Base-by-base conservation (phyloP, 208 protist genomes). In the Leishmania guyanensis region DNA sequence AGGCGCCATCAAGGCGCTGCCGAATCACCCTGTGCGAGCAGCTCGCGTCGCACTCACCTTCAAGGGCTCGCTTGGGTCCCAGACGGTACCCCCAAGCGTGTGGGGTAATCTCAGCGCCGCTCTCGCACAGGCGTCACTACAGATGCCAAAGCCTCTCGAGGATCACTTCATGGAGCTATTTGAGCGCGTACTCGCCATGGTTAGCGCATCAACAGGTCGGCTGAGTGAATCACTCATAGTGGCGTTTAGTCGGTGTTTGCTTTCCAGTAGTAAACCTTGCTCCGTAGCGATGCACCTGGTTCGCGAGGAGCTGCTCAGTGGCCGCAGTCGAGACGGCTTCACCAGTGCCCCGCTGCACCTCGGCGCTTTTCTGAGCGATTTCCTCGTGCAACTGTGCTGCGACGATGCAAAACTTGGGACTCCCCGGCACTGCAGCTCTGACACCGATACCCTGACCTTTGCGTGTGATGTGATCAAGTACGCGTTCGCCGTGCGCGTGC, bases 311-410 rank as follows among this genome's bases (percentile, higher is more conserved):
- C 77, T 97, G 8, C 88, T 97, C 22, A 90, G 83, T 58, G 89
- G 88, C 29, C 90, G 88, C 22, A 92, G 91, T 80, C 53, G 75
- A 17, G 84, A 84, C n/a, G 80, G 84, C 8, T 80, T 64, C 20
- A 43, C 76, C 6, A 50, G 69, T 26, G 83, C 73, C 0, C 74
- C 82, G 33, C 56, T 92, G 56, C 84, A 90, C 16, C 82, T 97
- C 9, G 83, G 88, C 36, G 92, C 89, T 4, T 97, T 97, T 83
- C 74, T 97, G 54, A 95, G 90, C 58, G 94, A 97, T 60, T 71
- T 97, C 17, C 85, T 97, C 60, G 75, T 90, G 69, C 76, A 83
- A 5, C 84, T 97, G 9, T 91, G 91, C 77, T 17, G 66, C 8
- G 64, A 82, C 6, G 69, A 72, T 2, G 68, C 20, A 10, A 51